These are phyloP conservation scores for Salvia miltiorrhiza DNA, from an alignment of 257 asterid genomes.

Conservation along the genomic window DNA sequence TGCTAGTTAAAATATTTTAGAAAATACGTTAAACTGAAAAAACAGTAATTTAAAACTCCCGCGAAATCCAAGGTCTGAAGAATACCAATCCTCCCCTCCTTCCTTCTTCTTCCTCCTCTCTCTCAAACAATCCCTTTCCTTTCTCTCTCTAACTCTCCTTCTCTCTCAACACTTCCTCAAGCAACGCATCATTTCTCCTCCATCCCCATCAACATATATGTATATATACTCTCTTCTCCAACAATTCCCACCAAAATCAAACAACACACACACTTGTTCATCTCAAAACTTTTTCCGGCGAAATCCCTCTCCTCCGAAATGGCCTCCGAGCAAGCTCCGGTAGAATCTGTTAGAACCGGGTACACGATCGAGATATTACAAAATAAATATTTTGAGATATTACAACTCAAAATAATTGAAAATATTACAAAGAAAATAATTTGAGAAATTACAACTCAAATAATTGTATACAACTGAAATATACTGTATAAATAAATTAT, in stretches of 20 bases:
- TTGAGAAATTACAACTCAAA: no score
- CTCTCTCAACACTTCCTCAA: constrained; percentile 36
- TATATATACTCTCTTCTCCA: constrained; percentile 25
- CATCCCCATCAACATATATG: constrained; percentile 15
- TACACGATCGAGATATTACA: no score
- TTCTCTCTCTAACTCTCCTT: constrained; percentile 41
- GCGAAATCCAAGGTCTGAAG: constrained; percentile 55
- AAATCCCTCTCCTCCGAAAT: constrained; percentile 20
- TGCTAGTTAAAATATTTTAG: no score
- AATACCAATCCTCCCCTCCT: constrained; percentile 50
- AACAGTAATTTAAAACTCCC: constrained; percentile 43
- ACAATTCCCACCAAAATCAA: constrained; percentile 7
- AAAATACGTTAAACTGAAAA: background rate
- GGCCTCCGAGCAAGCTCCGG: constrained; percentile 46
- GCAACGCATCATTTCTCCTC: constrained; percentile 45
- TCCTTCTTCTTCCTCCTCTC: constrained; percentile 6
- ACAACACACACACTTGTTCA: background rate
- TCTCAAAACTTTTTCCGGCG: background rate
- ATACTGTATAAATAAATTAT: no score
- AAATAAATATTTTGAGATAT: no score
- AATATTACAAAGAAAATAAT: no score
- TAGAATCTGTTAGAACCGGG: no score
- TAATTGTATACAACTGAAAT: no score
- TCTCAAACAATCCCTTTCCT: constrained; percentile 55
- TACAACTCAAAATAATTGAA: no score